Conservation (phyloP, 345 rosid species). For the Passiflora organensis region DNA sequence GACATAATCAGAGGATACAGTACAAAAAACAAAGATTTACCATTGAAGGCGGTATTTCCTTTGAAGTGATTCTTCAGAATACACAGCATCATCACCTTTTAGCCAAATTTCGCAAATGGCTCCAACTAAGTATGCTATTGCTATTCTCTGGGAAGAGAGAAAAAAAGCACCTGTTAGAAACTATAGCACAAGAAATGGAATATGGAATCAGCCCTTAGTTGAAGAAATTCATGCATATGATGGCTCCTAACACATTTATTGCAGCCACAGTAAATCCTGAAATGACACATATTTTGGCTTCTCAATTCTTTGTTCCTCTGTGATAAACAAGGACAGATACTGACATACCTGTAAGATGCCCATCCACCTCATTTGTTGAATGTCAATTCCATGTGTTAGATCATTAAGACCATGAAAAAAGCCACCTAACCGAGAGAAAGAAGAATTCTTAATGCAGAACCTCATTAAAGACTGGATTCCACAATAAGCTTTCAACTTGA, state of each 20-base stretch:
- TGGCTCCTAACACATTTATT: no score
- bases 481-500: background rate
- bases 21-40: no score
- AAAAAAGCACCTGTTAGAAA: no score
- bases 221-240: no score
- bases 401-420: slow-evolving; percentile 62
- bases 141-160: slow-evolving; percentile 57
- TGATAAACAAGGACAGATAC: background rate
- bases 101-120: slow-evolving; percentile 89
- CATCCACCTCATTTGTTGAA: slow-evolving; percentile 55
- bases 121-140: slow-evolving; percentile 57
- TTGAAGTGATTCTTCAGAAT: slow-evolving; percentile 36
- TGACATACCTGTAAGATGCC: slow-evolving; percentile 83
- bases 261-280: background rate
- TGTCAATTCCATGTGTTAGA: slow-evolving; percentile 61
- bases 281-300: no score
- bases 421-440: slow-evolving; percentile 49
- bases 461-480: background rate
- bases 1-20: no score
- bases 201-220: no score
- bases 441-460: slow-evolving; percentile 7
- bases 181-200: no score
- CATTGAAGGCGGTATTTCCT: slow-evolving; percentile 57
- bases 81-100: slow-evolving; percentile 39
- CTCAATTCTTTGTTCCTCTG: no score